Percentiles rank a stretch among this genome's conserved stretches.
These are phyloP conservation scores for Sporothrix inflata DNA, from an alignment of 2,329 filamentous ascomycete genomes.

Conservation along the genomic window DNA sequence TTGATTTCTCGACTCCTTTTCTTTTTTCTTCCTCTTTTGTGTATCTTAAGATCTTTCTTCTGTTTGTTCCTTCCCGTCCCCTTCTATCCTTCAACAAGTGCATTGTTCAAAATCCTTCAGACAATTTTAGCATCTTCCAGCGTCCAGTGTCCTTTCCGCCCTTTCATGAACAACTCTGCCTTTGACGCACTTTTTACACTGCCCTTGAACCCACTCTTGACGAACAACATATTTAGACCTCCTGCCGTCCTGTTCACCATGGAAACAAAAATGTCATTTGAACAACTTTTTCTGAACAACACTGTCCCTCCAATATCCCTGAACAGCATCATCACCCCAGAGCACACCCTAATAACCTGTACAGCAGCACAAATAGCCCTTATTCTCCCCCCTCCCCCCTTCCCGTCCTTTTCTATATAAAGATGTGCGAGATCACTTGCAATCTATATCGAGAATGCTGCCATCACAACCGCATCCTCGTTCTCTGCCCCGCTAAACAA, in stretches of 20 bases:
- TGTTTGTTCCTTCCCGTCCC: too few species aligned
- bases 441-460: constrained; percentile 23
- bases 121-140: neutral
- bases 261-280: neutral
- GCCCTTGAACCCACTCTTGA: neutral
- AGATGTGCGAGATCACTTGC: constrained; percentile 28
- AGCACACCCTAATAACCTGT: neutral
- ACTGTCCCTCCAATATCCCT: neutral
- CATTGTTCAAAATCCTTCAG: neutral
- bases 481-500: constrained; percentile 21
- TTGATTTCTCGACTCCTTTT: neutral
- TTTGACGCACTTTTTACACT: neutral
- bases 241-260: neutral
- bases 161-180: neutral
- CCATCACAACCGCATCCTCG: constrained; percentile 27
- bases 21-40: neutral
- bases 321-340: neutral
- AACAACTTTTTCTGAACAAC: neutral
- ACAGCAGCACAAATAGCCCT: neutral
- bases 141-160: neutral
- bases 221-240: constrained; percentile 1
- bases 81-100: neutral
- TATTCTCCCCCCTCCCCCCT: neutral
- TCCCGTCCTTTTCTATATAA: neutral
- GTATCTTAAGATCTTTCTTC: neutral